A percentile compares a stretch with the other conserved stretches of the same genome.
phyloP scores from a whole-genome alignment of 768 basidiomycete genomes.

The Leccinellum albellum region DNA sequence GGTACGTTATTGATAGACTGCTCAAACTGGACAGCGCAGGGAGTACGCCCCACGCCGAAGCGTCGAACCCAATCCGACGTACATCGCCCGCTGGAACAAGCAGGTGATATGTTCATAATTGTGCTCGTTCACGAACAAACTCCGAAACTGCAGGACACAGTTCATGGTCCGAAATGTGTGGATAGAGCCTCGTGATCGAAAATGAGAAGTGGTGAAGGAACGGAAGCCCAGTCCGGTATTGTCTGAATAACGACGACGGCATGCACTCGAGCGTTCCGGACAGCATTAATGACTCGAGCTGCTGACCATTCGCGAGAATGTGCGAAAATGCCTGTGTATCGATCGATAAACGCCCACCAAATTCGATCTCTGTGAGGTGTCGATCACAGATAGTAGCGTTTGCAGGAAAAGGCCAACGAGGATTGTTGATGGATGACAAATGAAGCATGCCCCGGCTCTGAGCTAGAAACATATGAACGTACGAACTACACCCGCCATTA shows the following conservation, averaged over 20 bases:
- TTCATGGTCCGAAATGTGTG: slow-evolving; percentile 51
- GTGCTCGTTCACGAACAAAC: slow-evolving; percentile 54
- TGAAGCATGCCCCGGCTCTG: slow-evolving; percentile 53
- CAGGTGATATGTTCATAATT: slow-evolving; percentile 52
- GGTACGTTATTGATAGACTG: slow-evolving; percentile 59
- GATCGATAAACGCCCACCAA: slow-evolving; percentile 52
- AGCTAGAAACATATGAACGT: slow-evolving; percentile 44
- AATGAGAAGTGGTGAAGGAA: slow-evolving; percentile 66
- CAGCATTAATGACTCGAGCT: slow-evolving; percentile 59
- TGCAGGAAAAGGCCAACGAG: slow-evolving; percentile 54
- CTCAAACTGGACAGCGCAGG: slow-evolving; percentile 51
- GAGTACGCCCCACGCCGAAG: slow-evolving; percentile 67
- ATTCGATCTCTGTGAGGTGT: slow-evolving; percentile 61
- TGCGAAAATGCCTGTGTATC: slow-evolving; percentile 53
- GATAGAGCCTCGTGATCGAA: slow-evolving; percentile 40
- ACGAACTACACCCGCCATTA: slow-evolving; percentile 37
- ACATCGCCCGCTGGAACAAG: slow-evolving; percentile 43
- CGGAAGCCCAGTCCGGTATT: slow-evolving; percentile 43
- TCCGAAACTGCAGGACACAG: slow-evolving; percentile 67
- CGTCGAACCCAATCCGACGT: slow-evolving; percentile 60
- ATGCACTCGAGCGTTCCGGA: slow-evolving; percentile 51
- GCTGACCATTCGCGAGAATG: slow-evolving; percentile 56
- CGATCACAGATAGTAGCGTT: slow-evolving; percentile 50
- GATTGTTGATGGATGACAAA: slow-evolving; percentile 51
- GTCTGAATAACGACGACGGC: slow-evolving; percentile 49